Evolutionary conservation across 495 filamentous ascomycete species (phyloP).

Genomic region (Penicillium salamii): DNA sequence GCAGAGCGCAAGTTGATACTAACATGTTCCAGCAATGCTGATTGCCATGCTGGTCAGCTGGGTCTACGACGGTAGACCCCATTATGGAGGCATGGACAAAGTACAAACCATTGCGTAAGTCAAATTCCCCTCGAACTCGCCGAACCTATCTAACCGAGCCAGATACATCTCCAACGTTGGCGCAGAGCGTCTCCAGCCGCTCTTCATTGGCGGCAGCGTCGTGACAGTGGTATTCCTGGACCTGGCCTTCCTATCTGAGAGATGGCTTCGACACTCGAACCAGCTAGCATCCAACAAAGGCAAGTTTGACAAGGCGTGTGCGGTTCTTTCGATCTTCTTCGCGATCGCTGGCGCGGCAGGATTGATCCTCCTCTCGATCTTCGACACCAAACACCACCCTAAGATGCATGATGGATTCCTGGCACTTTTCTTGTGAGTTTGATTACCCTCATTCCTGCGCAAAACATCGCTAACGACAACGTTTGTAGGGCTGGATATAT

Average conservation of each 20-base stretch:
- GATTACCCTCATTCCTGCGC: neutral
- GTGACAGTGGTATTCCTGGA: conserved; percentile 84
- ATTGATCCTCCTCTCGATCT: conserved; percentile 77
- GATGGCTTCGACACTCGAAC: conserved; percentile 75
- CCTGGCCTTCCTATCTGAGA: conserved; percentile 74
- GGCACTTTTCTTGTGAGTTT: conserved; percentile 71
- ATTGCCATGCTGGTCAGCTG: conserved; percentile 69
- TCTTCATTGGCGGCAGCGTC: conserved; percentile 79
- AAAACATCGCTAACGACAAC: neutral
- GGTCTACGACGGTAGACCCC: conserved; percentile 55
- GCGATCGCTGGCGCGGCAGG: conserved; percentile 74
- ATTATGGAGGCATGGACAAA: conserved; percentile 65
- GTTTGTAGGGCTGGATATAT: conserved; percentile 52
- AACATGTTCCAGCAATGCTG: conserved; percentile 51
- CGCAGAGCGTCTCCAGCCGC: conserved; percentile 68
- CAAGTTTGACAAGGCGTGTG: conserved; percentile 64
- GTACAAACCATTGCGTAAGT: conserved; percentile 72
- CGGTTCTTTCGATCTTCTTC: conserved; percentile 65
- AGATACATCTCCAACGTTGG: conserved; percentile 79
- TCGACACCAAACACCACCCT: conserved; percentile 70
- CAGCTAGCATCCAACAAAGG: conserved; percentile 70
- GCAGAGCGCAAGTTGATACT: neutral
- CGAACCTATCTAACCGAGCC: neutral
- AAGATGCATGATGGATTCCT: conserved; percentile 74
- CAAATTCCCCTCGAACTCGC: neutral